Conservation (phyloP, 176 grass and related monocot species). For the Phragmites australis region DNA sequence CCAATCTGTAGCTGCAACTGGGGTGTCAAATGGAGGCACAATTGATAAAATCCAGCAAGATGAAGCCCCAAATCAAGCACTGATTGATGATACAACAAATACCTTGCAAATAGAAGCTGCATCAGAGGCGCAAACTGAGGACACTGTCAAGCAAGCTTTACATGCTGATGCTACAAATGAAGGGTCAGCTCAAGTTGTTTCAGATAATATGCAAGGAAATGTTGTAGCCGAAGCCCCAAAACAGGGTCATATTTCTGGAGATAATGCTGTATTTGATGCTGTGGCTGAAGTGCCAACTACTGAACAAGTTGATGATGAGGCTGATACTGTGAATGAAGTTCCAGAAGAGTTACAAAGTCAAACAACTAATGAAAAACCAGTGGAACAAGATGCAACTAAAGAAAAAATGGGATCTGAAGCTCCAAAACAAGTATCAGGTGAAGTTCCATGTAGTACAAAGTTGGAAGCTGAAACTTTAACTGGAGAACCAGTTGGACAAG, state of each 20-base stretch:
- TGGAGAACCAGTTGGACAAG: conserved; percentile 14
- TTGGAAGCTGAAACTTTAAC: conserved; percentile 12
- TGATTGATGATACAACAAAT: neutral
- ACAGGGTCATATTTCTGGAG: neutral
- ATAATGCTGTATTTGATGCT: conserved; percentile 18
- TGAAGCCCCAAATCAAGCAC: conserved; percentile 15
- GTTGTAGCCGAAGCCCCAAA: conserved; percentile 3
- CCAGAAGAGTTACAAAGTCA: conserved; percentile 32
- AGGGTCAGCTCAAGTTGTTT: neutral
- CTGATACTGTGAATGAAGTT: neutral
- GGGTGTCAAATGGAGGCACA: neutral
- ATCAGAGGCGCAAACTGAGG: neutral
- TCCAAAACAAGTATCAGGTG: conserved; percentile 26
- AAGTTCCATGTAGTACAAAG: conserved; percentile 3
- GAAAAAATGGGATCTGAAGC: conserved; percentile 28
- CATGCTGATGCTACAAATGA: conserved; percentile 15
- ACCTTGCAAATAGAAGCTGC: neutral
- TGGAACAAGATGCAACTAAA: conserved; percentile 19
- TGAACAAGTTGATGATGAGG: conserved; percentile 11
- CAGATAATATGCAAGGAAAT: conserved; percentile 22
- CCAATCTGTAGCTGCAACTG: conserved; percentile 17
- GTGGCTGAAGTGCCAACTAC: conserved; percentile 16
- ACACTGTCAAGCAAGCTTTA: neutral
- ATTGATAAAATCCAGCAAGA: neutral
- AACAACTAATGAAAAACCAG: neutral